Percentiles rank a stretch among this genome's conserved stretches.
Evolutionary conservation across 495 filamentous ascomycete genomes (phyloP).

Genomic region (Pyrenula massariospora): DNA sequence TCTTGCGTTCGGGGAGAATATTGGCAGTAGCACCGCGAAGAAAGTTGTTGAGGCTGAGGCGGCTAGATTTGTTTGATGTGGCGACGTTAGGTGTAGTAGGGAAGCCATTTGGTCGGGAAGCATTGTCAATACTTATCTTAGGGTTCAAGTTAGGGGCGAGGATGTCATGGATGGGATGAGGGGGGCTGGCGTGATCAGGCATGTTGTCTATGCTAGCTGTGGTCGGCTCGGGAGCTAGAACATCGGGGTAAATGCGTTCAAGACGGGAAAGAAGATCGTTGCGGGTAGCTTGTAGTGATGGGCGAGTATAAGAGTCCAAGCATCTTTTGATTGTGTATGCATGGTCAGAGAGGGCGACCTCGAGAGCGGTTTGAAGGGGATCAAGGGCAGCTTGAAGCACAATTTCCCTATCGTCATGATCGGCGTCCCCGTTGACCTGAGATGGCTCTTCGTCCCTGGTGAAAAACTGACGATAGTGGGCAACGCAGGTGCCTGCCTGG

Average conservation of each 20-base stretch:
- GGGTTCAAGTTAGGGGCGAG: background rate
- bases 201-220: background rate
- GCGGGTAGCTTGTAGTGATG: constrained; percentile 46
- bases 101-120: background rate
- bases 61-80: background rate
- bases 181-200: background rate
- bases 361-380: constrained; percentile 71
- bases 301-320: constrained; percentile 47
- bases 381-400: constrained; percentile 30
- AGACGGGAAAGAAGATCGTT: constrained; percentile 38
- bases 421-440: constrained; percentile 34
- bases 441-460: constrained; percentile 26
- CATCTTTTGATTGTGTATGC: constrained; percentile 77
- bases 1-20: background rate
- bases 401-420: constrained; percentile 36
- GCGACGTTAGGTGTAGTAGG: background rate
- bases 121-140: background rate
- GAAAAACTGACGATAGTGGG: constrained; percentile 62
- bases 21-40: background rate
- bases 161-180: background rate
- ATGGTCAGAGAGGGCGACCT: constrained; percentile 79
- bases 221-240: background rate
- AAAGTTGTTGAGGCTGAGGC: background rate
- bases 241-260: constrained; percentile 26
- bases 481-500: constrained; percentile 53